Evolutionary conservation across 2,329 filamentous ascomycete species (phyloP).

Genomic region (Beauveria brongniartii): DNA sequence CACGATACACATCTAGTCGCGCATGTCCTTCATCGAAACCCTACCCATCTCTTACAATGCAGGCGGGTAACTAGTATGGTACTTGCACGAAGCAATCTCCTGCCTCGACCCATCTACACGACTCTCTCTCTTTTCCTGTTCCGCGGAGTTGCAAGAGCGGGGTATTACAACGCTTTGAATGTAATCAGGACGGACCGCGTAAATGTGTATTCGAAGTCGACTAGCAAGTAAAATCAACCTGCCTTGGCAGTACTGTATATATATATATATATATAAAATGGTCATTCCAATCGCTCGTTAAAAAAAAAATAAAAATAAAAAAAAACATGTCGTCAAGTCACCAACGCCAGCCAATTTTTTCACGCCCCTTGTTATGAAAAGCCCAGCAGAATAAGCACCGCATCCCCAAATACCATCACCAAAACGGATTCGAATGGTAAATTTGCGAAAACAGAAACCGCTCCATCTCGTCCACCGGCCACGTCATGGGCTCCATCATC

Average conservation of each 20-base stretch:
- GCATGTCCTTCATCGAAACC: too few relatives aligned
- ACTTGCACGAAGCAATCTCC: too few relatives aligned
- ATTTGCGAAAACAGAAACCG: slow-evolving; percentile 17
- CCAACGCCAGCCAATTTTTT: not conserved
- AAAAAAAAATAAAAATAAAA: not conserved
- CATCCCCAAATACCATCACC: slow-evolving; percentile 25
- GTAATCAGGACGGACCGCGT: too few relatives aligned
- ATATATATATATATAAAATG: not conserved
- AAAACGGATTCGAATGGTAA: slow-evolving; percentile 54
- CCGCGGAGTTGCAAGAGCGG: too few relatives aligned
- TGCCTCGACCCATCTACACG: too few relatives aligned
- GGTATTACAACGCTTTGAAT: too few relatives aligned
- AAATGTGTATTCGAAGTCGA: not conserved
- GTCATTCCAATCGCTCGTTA: not conserved
- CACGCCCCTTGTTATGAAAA: not conserved
- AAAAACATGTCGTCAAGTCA: not conserved
- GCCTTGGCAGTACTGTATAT: not conserved
- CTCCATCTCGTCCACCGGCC: slow-evolving; percentile 15
- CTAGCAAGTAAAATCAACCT: not conserved
- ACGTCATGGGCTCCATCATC: slow-evolving; percentile 11
- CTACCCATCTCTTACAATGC: too few relatives aligned
- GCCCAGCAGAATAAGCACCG: not conserved
- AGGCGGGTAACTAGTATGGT: too few relatives aligned
- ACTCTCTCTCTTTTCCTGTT: too few relatives aligned
- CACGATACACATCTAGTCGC: too few relatives aligned